Percentiles rank a stretch among this genome's conserved stretches.
phyloP scores from a whole-genome alignment of 192 early-diverging fungal genomes.

The Entomortierella lignicola region DNA sequence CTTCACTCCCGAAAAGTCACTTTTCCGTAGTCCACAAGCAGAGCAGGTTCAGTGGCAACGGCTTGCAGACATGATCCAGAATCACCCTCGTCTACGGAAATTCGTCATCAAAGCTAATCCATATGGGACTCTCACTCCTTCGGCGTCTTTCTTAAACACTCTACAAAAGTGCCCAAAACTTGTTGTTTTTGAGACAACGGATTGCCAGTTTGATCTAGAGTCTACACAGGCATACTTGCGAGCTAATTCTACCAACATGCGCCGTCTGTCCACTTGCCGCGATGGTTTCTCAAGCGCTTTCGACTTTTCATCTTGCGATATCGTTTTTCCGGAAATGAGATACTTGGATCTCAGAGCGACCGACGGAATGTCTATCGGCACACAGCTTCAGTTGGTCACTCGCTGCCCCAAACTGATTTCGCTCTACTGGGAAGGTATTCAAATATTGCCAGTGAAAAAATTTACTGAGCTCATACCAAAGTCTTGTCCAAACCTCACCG shows the following conservation, averaged over 20 bases:
- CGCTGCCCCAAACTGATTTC: conserved; percentile 41
- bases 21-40: background rate
- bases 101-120: conserved; percentile 6
- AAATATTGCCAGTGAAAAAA: background rate
- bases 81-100: conserved; percentile 12
- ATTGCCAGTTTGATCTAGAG: background rate
- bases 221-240: background rate
- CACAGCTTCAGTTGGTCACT: conserved; percentile 26
- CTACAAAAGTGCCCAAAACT: conserved; percentile 18
- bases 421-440: conserved; percentile 6
- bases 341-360: conserved; percentile 15
- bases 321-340: conserved; percentile 32
- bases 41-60: conserved; percentile 8
- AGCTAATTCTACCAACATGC: background rate
- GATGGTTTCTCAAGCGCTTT: background rate
- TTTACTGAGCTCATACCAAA: conserved; percentile 12
- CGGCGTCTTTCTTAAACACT: conserved; percentile 6
- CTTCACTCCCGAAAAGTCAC: too few species aligned
- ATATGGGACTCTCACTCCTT: background rate
- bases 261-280: conserved; percentile 1
- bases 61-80: conserved; percentile 18
- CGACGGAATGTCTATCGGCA: background rate
- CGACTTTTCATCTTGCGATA: background rate
- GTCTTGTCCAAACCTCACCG: conserved; percentile 21
- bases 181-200: conserved; percentile 22